Base-by-base conservation (phyloP, 1,284 basidiomycete genomes). In the Papiliotrema laurentii region DNA sequence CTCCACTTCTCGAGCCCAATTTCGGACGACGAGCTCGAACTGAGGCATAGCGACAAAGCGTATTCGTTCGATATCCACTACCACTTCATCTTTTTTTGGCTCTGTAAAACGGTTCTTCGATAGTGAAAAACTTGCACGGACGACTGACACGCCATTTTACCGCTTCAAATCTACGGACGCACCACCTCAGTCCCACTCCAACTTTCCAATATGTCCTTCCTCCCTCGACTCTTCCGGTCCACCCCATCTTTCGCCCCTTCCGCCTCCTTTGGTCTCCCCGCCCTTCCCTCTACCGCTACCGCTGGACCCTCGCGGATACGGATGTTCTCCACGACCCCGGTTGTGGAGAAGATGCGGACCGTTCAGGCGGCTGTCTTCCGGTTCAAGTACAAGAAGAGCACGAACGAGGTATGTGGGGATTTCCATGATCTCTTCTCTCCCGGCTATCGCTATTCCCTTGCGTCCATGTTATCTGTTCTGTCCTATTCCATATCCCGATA, bases 291-390 rank as follows among this genome's bases (percentile, higher is more conserved):
- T 16, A 4, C 26, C 30, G 9, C 25, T 25, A 21, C 28, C 22
- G 16, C 43, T 27, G 5, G 5, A 9, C 6, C 28, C 11, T 6
- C 16, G 5, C 41, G 41, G 16, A 31, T 40, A 16, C 27, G 38
- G n/a, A 21, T 22, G 13, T 47, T 42, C n/a, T 43, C 40, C 10
- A 25, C 40, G 22, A 28, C 40, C 21, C 26, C 4, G 4, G 18
- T 16, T 18, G 28, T 38, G 39, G 44, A 35, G 21, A 45, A 45
- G 43, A 7, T 35, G 43, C 34, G 36, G 26, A 35, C 43, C 19
- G 11, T 35, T 13, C 18, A 22, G 26, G 19, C 22, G 16, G 30
- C 33, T 10, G 6, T 9, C 7, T 16, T 31, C 18, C 14, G 43
- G 9, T 34, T 45, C 21, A 45, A 36, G 43, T 22, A n/a, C n/a